These are phyloP conservation scores for Ilex asprella DNA, from an alignment of 257 asterid species.

Conservation along the genomic window DNA sequence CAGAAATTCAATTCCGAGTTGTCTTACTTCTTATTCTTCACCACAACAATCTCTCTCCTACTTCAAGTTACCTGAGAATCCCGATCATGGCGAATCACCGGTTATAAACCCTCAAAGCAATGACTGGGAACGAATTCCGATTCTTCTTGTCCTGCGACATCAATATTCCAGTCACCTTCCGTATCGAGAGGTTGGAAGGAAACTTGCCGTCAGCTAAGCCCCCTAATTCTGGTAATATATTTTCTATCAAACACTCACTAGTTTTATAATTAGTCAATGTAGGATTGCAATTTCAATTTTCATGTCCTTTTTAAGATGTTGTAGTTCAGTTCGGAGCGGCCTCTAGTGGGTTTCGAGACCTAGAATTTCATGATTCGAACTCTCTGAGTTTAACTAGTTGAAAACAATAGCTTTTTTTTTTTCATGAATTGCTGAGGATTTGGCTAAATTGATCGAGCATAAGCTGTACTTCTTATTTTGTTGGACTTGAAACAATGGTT, in stretches of 20 bases:
- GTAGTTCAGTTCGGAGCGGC: background rate
- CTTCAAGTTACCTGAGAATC: background rate
- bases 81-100: background rate
- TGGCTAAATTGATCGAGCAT: no score
- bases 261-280: background rate
- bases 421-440: no score
- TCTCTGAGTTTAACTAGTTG: no score
- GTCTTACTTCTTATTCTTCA: background rate
- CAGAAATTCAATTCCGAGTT: no score
- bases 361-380: no score
- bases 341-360: no score
- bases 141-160: constrained; percentile 95
- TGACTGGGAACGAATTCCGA: constrained; percentile 83
- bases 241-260: background rate
- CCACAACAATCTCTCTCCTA: background rate
- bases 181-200: constrained; percentile 90
- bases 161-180: constrained; percentile 83
- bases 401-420: no score
- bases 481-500: no score
- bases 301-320: background rate
- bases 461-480: no score
- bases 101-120: constrained; percentile 11
- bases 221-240: constrained; percentile 50
- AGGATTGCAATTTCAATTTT: no score
- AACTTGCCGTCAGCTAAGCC: constrained; percentile 40